Conservation (phyloP, 1,284 basidiomycete genomes). For the Leccinum griseonigrum region DNA sequence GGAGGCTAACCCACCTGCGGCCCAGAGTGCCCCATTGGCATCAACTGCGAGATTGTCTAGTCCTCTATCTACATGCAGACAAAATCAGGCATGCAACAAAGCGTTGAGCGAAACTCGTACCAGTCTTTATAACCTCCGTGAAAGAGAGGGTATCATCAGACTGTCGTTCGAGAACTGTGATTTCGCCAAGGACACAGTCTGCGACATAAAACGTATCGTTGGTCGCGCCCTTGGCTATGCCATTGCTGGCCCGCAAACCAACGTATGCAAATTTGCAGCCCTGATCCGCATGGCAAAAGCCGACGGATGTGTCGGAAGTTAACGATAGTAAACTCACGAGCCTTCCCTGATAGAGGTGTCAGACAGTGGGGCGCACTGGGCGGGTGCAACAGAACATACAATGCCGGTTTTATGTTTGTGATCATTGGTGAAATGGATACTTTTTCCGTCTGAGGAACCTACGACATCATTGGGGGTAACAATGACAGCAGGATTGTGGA, state of each 20-base stretch:
- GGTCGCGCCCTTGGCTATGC: conserved; percentile 46
- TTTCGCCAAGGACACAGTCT: conserved; percentile 37
- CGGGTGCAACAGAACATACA: conserved; percentile 32
- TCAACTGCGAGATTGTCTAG: conserved; percentile 61
- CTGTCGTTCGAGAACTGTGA: conserved; percentile 55
- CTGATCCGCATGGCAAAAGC: conserved; percentile 53
- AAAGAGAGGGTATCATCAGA: conserved; percentile 52
- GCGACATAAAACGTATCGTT: conserved; percentile 59
- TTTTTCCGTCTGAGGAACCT: conserved; percentile 57
- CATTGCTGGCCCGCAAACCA: conserved; percentile 49
- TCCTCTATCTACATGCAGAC: conserved; percentile 37
- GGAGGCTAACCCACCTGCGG: conserved; percentile 42
- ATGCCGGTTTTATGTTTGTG: conserved; percentile 50
- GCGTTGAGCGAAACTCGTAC: conserved; percentile 29
- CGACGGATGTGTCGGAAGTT: conserved; percentile 43
- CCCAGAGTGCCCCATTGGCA: conserved; percentile 55
- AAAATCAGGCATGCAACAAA: neutral
- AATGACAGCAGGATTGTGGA: conserved; percentile 52
- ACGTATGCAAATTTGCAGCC: conserved; percentile 58
- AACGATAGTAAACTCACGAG: conserved; percentile 36
- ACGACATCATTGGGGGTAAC: conserved; percentile 69
- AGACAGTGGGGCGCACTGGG: neutral
- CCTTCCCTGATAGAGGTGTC: conserved; percentile 26
- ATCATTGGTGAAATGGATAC: conserved; percentile 71
- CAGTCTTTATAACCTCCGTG: conserved; percentile 44